Percentiles rank a stretch among this genome's conserved stretches.
Conservation (phyloP, 129 eudicot species). For the Ambrosia artemisiifolia region DNA sequence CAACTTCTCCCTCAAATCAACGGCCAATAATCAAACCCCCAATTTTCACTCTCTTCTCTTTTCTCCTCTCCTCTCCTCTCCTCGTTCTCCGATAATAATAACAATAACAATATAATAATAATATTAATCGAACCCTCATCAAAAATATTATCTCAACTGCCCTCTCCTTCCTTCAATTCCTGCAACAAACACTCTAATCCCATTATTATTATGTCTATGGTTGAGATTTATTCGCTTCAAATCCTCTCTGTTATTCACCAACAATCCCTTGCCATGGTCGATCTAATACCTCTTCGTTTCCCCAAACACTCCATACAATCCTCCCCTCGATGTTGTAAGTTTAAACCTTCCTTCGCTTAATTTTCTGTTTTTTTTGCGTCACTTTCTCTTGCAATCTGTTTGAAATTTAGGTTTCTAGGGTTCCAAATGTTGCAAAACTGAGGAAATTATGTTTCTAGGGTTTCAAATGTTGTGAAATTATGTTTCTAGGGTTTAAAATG, state of each 20-base stretch:
- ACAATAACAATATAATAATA: not conserved
- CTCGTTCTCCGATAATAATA: not conserved
- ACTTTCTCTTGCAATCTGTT: not conserved
- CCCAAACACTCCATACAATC: slow-evolving; percentile 44
- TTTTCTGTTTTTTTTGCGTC: not conserved
- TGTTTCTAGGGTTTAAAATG: slow-evolving; percentile 20
- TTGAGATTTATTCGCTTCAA: slow-evolving; percentile 20
- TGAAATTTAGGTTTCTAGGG: slow-evolving; percentile 18
- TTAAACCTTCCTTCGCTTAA: slow-evolving; percentile 37
- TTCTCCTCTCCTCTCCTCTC: not conserved
- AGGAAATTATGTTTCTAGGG: slow-evolving; percentile 19
- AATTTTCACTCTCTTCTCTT: not conserved
- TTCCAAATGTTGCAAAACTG: slow-evolving; percentile 4
- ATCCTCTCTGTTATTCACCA: slow-evolving; percentile 23
- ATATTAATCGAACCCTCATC: too few species aligned
- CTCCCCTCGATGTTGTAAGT: slow-evolving; percentile 64
- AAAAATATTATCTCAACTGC: not conserved
- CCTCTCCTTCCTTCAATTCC: not conserved
- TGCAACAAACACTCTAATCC: not conserved
- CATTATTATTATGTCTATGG: slow-evolving; percentile 36
- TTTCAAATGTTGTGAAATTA: slow-evolving; percentile 8
- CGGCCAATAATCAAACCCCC: slow-evolving; percentile 20
- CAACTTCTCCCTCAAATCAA: slow-evolving; percentile 15
- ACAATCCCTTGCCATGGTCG: slow-evolving; percentile 35
- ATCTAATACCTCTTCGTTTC: slow-evolving; percentile 45